These are phyloP conservation scores for Globisporangium perplexum DNA, from an alignment of 352 stramenopile genomes.

Conservation along the genomic window DNA sequence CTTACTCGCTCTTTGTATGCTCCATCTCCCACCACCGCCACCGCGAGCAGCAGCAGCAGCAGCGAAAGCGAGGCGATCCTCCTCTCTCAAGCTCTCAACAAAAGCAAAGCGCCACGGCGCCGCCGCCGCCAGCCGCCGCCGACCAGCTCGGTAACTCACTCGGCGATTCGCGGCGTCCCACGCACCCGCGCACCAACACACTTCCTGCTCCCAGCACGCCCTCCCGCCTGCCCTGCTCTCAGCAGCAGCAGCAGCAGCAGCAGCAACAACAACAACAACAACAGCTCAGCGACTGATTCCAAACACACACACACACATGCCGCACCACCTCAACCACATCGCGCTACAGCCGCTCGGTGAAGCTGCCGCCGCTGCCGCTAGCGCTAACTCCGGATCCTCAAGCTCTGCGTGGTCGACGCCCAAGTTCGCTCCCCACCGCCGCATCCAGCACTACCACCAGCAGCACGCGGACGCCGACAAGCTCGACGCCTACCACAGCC, in stretches of 20 bases:
- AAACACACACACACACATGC: neutral
- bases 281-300: no score
- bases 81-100: no score
- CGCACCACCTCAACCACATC: slow-evolving; percentile 2
- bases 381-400: neutral
- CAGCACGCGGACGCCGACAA: neutral
- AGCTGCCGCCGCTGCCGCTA: neutral
- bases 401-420: neutral
- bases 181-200: neutral
- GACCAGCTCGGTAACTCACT: slow-evolving; percentile 6
- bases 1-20: no score
- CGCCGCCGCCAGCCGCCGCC: no score
- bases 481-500: neutral
- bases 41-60: no score
- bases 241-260: no score
- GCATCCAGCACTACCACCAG: neutral
- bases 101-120: no score
- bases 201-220: no score
- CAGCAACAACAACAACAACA: no score
- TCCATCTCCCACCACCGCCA: no score
- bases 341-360: neutral
- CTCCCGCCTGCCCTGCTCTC: no score
- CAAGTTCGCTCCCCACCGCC: slow-evolving; percentile 5
- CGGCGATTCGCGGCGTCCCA: slow-evolving; percentile 3
- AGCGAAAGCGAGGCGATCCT: no score